A percentile compares a stretch with the other conserved stretches of the same genome.
Evolutionary conservation across 306 rosid species (phyloP).

Genomic region (Acmispon strigosus): DNA sequence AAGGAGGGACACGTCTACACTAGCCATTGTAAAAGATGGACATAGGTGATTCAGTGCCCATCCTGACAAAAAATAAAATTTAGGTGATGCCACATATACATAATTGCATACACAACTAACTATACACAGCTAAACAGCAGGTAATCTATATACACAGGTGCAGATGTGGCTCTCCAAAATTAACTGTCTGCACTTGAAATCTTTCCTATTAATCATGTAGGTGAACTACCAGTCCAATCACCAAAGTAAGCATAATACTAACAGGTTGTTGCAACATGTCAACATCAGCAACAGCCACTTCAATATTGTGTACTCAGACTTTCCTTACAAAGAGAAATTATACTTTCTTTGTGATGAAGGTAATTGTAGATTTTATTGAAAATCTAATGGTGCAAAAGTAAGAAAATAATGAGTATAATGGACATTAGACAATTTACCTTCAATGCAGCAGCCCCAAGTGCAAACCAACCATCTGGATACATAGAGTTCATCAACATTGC

Average conservation of each 20-base stretch:
- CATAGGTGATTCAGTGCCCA: background rate
- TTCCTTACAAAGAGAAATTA: background rate
- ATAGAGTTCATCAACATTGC: conserved; percentile 94
- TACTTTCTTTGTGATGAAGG: background rate
- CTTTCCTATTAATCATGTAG: background rate
- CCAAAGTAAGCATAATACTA: background rate
- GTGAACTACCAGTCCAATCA: background rate
- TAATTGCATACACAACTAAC: background rate
- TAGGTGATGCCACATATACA: conserved; percentile 4
- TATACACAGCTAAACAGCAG: background rate
- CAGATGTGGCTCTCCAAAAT: conserved; percentile 3
- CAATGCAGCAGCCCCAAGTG: conserved; percentile 94
- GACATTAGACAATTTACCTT: conserved; percentile 50
- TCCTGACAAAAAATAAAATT: background rate
- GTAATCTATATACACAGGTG: conserved; percentile 1
- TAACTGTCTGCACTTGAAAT: conserved; percentile 3
- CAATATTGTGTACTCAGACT: background rate
- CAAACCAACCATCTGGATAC: conserved; percentile 96
- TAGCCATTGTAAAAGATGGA: background rate
- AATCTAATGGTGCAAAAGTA: background rate
- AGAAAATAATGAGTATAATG: conserved; percentile 6
- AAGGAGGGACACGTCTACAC: background rate
- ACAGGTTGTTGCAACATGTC: background rate
- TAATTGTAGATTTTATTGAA: background rate
- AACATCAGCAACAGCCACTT: background rate